Evolutionary conservation across 2,329 filamentous ascomycete species (phyloP), one percentile per base, ranked within the genome.

Genomic region (Fusarium floridanum): DNA sequence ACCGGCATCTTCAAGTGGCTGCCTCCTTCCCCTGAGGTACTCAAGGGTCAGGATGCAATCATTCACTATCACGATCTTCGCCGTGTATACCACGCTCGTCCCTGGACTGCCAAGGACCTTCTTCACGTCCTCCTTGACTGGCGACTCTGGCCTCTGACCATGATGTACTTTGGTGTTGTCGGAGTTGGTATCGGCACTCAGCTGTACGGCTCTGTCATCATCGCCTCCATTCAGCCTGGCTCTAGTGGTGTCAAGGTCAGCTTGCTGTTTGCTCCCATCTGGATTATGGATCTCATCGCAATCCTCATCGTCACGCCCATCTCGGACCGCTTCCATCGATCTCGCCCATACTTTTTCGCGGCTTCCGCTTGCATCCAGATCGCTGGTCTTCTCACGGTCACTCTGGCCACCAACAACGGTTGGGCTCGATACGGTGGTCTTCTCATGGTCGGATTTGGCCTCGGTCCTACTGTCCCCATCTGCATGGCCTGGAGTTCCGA

Each of bases 121-220:
- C 85, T 86, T 27, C 84, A 86, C 27, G 93, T 97, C 2, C 84
- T 97, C 34, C 86, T 93, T 39, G 95, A 98, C 83, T 97, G 95
- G 95, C 90, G 95, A 4, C 87, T 97, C 20, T 98, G 94, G 93
- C 95, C 95, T 2, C 83, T 98, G 75, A 88, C 92, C 1, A 80
- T 97, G 63, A 98, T 98, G 95, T 98, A 98, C 84, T 97, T 98
- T 84, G 95, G 95, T 22, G 95, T 98, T 4, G 95, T 98, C 1
- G 95, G 95, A 24, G 95, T 97, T 4, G 95, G 95, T 10, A 97
- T 97, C 72, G 95, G 95, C 53, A 95, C 94, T 1, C 95, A 97
- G 83, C 90, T 94, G 56, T 98, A 98, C 80, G 94, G 93, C 36
- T 96, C 92, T 4, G 91, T 97, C 74, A 97, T 98, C 77, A 97